Evolutionary conservation across 805 yeast genomes (phyloP).

Genomic region (Tetrapisispora iriomotensis): DNA sequence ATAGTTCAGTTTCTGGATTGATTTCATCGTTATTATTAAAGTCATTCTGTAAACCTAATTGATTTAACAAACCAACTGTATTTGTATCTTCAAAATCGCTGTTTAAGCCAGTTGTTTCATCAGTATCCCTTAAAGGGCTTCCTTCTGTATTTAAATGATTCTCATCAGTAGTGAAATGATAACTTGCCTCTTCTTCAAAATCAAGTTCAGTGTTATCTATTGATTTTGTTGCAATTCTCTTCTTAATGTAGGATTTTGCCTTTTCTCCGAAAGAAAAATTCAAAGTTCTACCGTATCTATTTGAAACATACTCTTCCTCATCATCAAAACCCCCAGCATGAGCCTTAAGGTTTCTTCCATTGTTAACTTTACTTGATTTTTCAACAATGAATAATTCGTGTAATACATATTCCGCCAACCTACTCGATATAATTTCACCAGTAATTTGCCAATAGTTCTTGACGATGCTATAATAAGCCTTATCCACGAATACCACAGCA

Average conservation of each 20-base stretch:
- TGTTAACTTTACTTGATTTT: constrained; percentile 16
- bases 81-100: no score
- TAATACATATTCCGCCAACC: constrained; percentile 77
- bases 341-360: background rate
- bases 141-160: background rate
- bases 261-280: constrained; percentile 65
- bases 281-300: constrained; percentile 81
- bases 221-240: constrained; percentile 63
- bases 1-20: background rate
- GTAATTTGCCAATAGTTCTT: constrained; percentile 94
- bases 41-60: no score
- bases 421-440: constrained; percentile 92
- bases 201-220: constrained; percentile 30
- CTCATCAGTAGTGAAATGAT: constrained; percentile 5
- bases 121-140: background rate
- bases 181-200: constrained; percentile 15
- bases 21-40: constrained; percentile 1
- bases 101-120: no score
- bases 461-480: constrained; percentile 48
- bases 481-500: constrained; percentile 71
- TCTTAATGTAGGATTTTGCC: constrained; percentile 65
- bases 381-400: constrained; percentile 43
- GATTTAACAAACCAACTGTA: no score
- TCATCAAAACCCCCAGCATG: constrained; percentile 15
- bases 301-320: constrained; percentile 68